Base-by-base conservation (phyloP, 2,329 filamentous ascomycete species). In the Fusarium stilboides region DNA sequence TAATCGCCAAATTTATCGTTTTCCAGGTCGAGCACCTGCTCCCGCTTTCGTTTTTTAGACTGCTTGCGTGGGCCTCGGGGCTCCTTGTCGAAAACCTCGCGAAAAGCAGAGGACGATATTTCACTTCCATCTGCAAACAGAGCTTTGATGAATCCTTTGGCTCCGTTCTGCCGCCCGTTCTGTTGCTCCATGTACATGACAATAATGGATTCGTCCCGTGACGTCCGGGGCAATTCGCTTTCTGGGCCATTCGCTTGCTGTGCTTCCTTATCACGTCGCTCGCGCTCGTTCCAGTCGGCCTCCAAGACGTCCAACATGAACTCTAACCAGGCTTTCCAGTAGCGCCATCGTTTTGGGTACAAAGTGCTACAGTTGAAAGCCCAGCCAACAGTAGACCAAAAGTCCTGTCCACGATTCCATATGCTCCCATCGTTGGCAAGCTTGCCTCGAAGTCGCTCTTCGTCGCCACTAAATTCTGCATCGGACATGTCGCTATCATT, bases 311-410 rank as follows among this genome's bases (percentile, higher is more conserved):
- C 91, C 7, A 97, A 79, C 85, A 97, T 91, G 65, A 92, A 90
- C 34, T 90, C 87, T 15, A 98, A 83, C 92, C 94, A 97, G 9
- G 88, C 80, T 71, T 86, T 89, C 94, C 94, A 98, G 75, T 90
- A 87, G 50, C 85, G 86, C 95, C 96, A 98, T 20, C 95, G 87
- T 40, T 87, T 85, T 2, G 89, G 89, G 71, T 95, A 85, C 33
- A 87, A 78, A 3, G 92, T 86, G 52, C 93, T 94, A 81, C 95
- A 98, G 76, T 95, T 96, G 78, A 98, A 94, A 0, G 93, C 92
- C 96, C 96, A 98, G 5, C 95, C 96, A 0, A 96, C 86, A 0
- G 93, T 88, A 42, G 90, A 87, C 94, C 96, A 99, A 74, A 98
- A 97, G 76, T 97, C 93, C 64, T 92, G 89, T 1, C 91, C 92